Evolutionary conservation across 441 rosid species (phyloP), one percentile per base, ranked within the genome.

Genomic region (Iberis amara): DNA sequence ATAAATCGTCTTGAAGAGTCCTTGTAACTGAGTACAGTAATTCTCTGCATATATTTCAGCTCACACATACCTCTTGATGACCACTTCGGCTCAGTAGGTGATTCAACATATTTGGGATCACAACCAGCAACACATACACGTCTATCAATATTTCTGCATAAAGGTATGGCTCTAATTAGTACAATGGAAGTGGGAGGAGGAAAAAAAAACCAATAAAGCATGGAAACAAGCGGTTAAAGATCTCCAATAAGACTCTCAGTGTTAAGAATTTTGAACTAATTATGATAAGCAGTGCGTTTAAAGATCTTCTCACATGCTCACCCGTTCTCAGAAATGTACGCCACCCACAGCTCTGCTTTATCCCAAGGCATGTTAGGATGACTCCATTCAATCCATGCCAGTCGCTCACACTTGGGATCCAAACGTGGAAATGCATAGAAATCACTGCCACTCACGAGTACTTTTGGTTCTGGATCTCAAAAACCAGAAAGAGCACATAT

Each of bases 291-390:
- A 41, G 3, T 35, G 21, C 37, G 57, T 12, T 11, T 38, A 11
- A 26, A 47, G 11, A 28, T 7, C 8, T 4, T 13, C 27, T 45
- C 13, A 55, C 14, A 33, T 13, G 33, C 67, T 72, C 52, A 91
- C 96, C 96, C 95, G 68, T 54, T 59, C 63, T 83, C 83, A 7
- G 89, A 79, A 54, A 88, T 76, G 73, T 82, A 76, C 50, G 94
- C 98, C 70, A 83, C 91, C 95, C 96, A 91, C 11, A 91, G 82
- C 68, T 91, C 83, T 12, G 98, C 32, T 76, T 73, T 83, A 68
- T 88, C 96, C 98, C 98, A 88, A 11, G 95, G 95, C 96, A 85
- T 88, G 69, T 80, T 83, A 38, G 98, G 96, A 61, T 83, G 96
- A 52, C 73, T 64, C 96, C 98, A 91, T 59, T 82, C 79, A 21